Conservation (phyloP, 768 basidiomycete species). For the Paxillus involutus region DNA sequence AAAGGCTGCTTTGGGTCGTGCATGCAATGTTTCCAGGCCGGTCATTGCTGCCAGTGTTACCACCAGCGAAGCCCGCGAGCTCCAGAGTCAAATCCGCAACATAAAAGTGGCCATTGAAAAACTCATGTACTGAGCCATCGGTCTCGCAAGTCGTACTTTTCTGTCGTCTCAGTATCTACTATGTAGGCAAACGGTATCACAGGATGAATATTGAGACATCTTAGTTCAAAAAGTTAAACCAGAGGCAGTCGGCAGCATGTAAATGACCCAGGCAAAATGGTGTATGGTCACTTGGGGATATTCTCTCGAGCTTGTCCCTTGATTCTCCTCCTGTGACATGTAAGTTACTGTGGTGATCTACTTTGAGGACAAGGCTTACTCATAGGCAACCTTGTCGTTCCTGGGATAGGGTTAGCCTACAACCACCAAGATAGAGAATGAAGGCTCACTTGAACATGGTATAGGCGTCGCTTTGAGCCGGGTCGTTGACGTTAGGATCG, state of each 20-base stretch:
- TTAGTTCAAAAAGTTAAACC: not conserved
- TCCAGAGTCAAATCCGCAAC: slow-evolving; percentile 83
- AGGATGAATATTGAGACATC: not conserved
- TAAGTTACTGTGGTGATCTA: not conserved
- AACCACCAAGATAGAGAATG: not conserved
- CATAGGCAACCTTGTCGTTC: slow-evolving; percentile 92
- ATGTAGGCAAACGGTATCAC: not conserved
- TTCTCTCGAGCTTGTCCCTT: slow-evolving; percentile 88
- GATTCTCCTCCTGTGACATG: slow-evolving; percentile 63
- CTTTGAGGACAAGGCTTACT: slow-evolving; percentile 51
- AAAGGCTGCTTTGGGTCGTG: slow-evolving; percentile 93
- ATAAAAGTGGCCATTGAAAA: slow-evolving; percentile 85
- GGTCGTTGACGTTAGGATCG: slow-evolving; percentile 95
- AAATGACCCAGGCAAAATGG: not conserved
- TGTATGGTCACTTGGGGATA: slow-evolving; percentile 65
- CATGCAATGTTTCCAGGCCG: slow-evolving; percentile 92
- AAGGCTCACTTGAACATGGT: slow-evolving; percentile 92
- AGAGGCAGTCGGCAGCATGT: not conserved
- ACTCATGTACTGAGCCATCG: slow-evolving; percentile 41
- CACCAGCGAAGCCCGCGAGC: slow-evolving; percentile 92
- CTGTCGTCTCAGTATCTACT: no score
- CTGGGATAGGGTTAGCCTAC: slow-evolving; percentile 39
- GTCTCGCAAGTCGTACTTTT: not conserved
- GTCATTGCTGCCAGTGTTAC: slow-evolving; percentile 96
- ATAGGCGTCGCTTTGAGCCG: slow-evolving; percentile 97